Evolutionary conservation across 2,329 filamentous ascomycete genomes (phyloP), one percentile per base, ranked within the genome.

Genomic region (Penicillium sp.): DNA sequence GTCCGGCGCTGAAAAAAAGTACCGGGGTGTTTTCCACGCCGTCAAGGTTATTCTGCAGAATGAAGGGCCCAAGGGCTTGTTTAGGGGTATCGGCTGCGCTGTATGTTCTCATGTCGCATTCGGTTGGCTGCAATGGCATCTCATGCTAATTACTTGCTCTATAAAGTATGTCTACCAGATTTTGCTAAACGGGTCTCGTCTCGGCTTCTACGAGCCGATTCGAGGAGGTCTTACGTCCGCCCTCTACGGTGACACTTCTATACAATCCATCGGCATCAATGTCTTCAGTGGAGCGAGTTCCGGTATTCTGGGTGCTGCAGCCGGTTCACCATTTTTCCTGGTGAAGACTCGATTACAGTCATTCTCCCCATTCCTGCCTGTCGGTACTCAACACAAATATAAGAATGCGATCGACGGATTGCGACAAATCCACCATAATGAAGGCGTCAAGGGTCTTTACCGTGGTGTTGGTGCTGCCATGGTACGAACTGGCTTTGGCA

Each of bases 131-230:
- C 23, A 7, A 43, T 26, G 21, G 43, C 60, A 64, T 42, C 60
- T 43, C 42, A 40, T 49, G 21, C n/a, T 18, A 47, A 47, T 38
- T n/a, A 38, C 26, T 58, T 52, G 33, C 26, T 45, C 21, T 23
- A 50, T 57, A 54, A 67, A 85, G 82, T 99, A 97, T 74, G 81
- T 96, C 69, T 99, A 99, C 78, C 94, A 99, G 77, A 85, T 97
- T 68, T 84, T 96, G 52, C 86, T 99, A 67, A 99, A 99, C 73
- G 94, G 94, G 67, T 99, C 92, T 76, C 90, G 94, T 55, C 80
- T 99, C 55, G 92, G 94, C 60, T 97, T 99, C 81, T 99, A 99
- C 80, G 94, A 99, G 71, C 94, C 94, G 5, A 84, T 97, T 76
- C 90, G 94, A 69, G 81, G 84, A 49, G 81, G 79, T 21, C 71